A percentile compares a stretch with the other conserved stretches of the same genome.
Conservation (phyloP, 495 filamentous ascomycete species). For the Penicillium verhagenii region DNA sequence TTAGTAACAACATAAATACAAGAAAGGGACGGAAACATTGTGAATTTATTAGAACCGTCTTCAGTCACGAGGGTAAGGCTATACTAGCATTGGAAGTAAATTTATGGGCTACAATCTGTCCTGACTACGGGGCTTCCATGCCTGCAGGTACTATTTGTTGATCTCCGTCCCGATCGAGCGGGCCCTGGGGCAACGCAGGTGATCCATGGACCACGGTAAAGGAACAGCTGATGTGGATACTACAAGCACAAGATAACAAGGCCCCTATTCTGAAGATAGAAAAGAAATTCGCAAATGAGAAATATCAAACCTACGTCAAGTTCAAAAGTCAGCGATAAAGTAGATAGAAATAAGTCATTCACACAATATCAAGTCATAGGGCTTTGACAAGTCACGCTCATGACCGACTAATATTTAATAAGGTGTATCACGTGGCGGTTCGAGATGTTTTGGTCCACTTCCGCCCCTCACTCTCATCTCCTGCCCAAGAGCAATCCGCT, state of each 20-base stretch:
- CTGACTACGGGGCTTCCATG: too few species aligned
- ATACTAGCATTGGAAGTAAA: not conserved
- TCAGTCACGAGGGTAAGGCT: too few species aligned
- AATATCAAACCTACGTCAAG: too few species aligned
- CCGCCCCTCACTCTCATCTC: constrained; percentile 21
- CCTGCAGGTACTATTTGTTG: not conserved
- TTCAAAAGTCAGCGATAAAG: not conserved
- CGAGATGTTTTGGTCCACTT: constrained; percentile 29
- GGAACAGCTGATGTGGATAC: not conserved
- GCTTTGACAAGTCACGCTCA: constrained; percentile 1
- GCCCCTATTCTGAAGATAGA: not conserved
- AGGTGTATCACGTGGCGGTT: constrained; percentile 31
- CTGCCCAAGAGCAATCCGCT: constrained; percentile 14
- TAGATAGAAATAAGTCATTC: not conserved
- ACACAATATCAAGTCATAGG: constrained; percentile 9
- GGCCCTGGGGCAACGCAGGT: constrained; percentile 4
- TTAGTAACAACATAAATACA: too few species aligned
- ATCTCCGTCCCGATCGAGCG: not conserved
- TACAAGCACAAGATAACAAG: not conserved
- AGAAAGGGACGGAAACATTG: too few species aligned
- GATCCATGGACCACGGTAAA: constrained; percentile 10
- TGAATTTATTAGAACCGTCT: too few species aligned
- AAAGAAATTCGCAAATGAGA: not conserved
- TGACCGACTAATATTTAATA: constrained; percentile 16
- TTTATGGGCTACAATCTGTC: too few species aligned